Evolutionary conservation across 169 alveolate genomes (phyloP).

Genomic region (Plasmodium falciparum): DNA sequence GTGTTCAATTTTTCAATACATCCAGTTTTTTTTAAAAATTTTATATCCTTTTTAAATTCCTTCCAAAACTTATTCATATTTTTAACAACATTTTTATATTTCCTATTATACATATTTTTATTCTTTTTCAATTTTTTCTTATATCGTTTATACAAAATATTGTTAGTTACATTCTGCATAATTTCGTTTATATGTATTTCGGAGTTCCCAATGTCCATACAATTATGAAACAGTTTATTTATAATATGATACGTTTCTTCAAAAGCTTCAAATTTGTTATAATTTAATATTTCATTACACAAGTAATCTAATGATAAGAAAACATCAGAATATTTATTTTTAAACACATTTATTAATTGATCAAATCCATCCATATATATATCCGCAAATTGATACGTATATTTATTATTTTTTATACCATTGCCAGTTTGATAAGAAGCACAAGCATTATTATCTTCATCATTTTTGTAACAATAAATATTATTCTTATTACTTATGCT

Average conservation of each 20-base stretch:
- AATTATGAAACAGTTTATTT: conserved; percentile 28
- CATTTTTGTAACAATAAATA: too few species aligned
- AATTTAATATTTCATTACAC: conserved; percentile 69
- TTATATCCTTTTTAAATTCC: conserved; percentile 57
- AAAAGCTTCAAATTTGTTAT: conserved; percentile 39
- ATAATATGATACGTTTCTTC: conserved; percentile 46
- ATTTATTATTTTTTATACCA: background rate
- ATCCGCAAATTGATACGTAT: background rate
- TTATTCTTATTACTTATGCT: background rate
- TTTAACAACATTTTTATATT: conserved; percentile 10
- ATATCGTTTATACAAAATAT: conserved; percentile 52
- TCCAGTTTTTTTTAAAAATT: conserved; percentile 29
- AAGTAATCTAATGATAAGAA: conserved; percentile 31
- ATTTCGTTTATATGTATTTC: conserved; percentile 24
- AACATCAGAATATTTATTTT: conserved; percentile 25
- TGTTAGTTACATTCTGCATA: conserved; percentile 35
- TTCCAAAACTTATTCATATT: conserved; percentile 68
- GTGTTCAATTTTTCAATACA: background rate
- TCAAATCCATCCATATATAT: conserved; percentile 42
- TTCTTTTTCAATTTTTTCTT: conserved; percentile 35
- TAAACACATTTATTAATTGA: conserved; percentile 44
- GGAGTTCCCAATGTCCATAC: conserved; percentile 36
- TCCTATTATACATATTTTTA: conserved; percentile 12
- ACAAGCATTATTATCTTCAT: too few species aligned
- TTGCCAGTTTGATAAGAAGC: too few species aligned